A percentile compares a stretch with the other conserved stretches of the same genome.
Conservation (phyloP, 305 asterid species). For the Fraxinus ornus region DNA sequence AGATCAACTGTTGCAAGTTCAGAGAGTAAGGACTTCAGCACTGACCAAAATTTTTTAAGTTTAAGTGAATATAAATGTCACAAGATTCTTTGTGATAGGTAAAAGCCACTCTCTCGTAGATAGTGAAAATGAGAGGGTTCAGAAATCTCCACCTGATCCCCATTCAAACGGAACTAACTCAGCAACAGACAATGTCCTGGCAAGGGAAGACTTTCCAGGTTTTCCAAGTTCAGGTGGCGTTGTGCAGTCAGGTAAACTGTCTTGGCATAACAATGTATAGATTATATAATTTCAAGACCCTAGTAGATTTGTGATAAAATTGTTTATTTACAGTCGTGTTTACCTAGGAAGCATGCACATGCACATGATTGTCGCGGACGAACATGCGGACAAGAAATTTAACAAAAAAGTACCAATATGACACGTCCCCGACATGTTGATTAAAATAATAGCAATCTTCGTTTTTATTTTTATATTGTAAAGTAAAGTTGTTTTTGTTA, state of each 20-base stretch:
- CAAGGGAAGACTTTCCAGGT: slow-evolving; percentile 67
- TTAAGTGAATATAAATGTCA: slow-evolving; percentile 26
- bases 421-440: background rate
- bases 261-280: slow-evolving; percentile 8
- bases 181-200: slow-evolving; percentile 34
- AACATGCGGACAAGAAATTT: background rate
- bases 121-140: slow-evolving; percentile 40
- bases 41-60: slow-evolving; percentile 8
- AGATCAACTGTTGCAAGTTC: slow-evolving; percentile 44
- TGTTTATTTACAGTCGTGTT: background rate
- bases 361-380: background rate
- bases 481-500: background rate
- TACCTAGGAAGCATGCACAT: background rate
- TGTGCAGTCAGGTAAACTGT: slow-evolving; percentile 65
- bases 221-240: slow-evolving; percentile 58
- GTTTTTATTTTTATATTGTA: background rate
- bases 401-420: background rate
- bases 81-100: slow-evolving; percentile 35
- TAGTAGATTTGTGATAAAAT: background rate
- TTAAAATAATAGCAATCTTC: background rate
- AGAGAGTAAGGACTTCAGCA: slow-evolving; percentile 32
- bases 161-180: slow-evolving; percentile 40
- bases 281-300: background rate
- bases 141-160: slow-evolving; percentile 42
- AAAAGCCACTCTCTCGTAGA: slow-evolving; percentile 45